Evolutionary conservation across 2,329 filamentous ascomycete species (phyloP).

Genomic region (Verticillium zaregamsianum): DNA sequence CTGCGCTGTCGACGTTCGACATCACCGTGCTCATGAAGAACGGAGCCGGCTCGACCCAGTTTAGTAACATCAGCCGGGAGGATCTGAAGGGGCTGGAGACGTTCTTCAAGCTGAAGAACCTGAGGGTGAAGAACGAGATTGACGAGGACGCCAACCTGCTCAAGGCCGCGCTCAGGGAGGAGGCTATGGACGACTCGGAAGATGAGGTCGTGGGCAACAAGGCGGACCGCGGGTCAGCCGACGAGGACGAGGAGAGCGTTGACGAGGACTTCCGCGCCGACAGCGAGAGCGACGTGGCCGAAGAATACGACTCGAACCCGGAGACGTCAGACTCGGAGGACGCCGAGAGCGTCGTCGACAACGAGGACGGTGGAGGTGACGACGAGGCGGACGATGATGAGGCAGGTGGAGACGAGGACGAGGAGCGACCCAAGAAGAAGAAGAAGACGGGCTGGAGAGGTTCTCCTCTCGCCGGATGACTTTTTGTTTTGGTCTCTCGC

Average conservation of each 20-base stretch:
- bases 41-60: slow-evolving; percentile 84
- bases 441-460: slow-evolving; percentile 29
- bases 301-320: slow-evolving; percentile 90
- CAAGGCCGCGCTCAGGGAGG: slow-evolving; percentile 76
- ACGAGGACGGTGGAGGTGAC: slow-evolving; percentile 44
- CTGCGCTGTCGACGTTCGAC: slow-evolving; percentile 92
- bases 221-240: slow-evolving; percentile 81
- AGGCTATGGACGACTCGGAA: slow-evolving; percentile 82
- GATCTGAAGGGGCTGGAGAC: slow-evolving; percentile 94
- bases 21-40: slow-evolving; percentile 90
- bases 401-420: slow-evolving; percentile 36
- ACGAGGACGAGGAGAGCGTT: slow-evolving; percentile 91
- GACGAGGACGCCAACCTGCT: slow-evolving; percentile 83
- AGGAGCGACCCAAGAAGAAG: slow-evolving; percentile 48
- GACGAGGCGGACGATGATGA: slow-evolving; percentile 37
- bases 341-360: slow-evolving; percentile 57
- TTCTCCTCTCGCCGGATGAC: not conserved
- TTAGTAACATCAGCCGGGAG: slow-evolving; percentile 98
- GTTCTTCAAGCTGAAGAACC: slow-evolving; percentile 93
- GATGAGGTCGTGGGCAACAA: slow-evolving; percentile 63
- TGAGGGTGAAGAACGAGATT: slow-evolving; percentile 98
- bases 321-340: slow-evolving; percentile 75
- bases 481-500: not conserved
- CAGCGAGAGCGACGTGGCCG: slow-evolving; percentile 90
- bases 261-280: slow-evolving; percentile 96